phyloP scores from a whole-genome alignment of 768 basidiomycete genomes.

The Kwoniella mangroviensis region DNA sequence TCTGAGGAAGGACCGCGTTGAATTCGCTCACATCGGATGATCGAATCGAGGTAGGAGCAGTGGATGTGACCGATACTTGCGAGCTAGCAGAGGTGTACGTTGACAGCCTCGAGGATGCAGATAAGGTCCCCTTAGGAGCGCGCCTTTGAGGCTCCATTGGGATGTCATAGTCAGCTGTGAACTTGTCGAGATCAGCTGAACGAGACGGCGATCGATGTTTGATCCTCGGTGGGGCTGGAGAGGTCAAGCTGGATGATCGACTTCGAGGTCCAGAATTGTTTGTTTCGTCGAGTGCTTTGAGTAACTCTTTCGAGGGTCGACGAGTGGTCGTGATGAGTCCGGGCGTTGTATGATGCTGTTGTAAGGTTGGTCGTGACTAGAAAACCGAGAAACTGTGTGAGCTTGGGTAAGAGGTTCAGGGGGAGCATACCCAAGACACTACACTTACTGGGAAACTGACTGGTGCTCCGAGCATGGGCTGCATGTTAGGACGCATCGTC shows the following conservation, averaged over 20 bases:
- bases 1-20: background rate
- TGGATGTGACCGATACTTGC: constrained; percentile 8
- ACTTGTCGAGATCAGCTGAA: constrained; percentile 54
- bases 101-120: constrained; percentile 22
- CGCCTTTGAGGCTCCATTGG: constrained; percentile 19
- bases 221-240: constrained; percentile 47
- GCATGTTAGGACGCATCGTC: constrained; percentile 60
- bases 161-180: constrained; percentile 39
- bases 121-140: constrained; percentile 11
- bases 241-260: constrained; percentile 47
- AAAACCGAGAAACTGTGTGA: background rate
- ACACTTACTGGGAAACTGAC: constrained; percentile 16
- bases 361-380: constrained; percentile 23
- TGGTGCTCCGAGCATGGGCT: constrained; percentile 7
- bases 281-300: background rate
- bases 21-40: constrained; percentile 19
- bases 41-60: constrained; percentile 16
- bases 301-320: constrained; percentile 17
- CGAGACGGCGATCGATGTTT: constrained; percentile 50
- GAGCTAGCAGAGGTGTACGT: constrained; percentile 29
- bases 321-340: constrained; percentile 10
- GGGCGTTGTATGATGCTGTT: constrained; percentile 32
- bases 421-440: constrained; percentile 5
- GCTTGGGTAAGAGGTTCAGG: background rate
- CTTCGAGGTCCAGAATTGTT: constrained; percentile 22